Conservation (phyloP, 169 alveolate species). For the Plasmodium gaboni region DNA sequence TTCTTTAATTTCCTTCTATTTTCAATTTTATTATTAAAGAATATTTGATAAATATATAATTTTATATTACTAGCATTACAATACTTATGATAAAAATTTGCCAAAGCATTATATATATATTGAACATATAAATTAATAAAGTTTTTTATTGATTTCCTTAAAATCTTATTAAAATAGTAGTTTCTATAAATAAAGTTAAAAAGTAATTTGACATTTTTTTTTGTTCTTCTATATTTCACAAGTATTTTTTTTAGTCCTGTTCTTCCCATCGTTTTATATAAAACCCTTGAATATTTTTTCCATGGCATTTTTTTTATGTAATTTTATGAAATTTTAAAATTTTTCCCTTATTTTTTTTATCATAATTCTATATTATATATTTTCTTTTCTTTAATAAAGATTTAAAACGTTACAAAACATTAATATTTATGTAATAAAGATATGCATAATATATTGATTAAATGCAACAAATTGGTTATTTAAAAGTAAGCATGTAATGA, state of each 20-base stretch:
- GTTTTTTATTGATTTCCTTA: constrained; percentile 17
- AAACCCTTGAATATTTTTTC: constrained; percentile 33
- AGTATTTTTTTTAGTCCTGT: constrained; percentile 12
- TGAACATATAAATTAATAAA: constrained; percentile 37
- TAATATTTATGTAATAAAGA: neutral
- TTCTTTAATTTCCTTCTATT: constrained; percentile 5
- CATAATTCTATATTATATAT: constrained; percentile 40
- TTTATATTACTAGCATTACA: constrained; percentile 20
- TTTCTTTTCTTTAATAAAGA: constrained; percentile 2
- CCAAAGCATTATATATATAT: constrained; percentile 28
- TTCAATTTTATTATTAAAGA: constrained; percentile 34
- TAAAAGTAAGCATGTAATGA: constrained; percentile 5
- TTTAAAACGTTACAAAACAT: constrained; percentile 14
- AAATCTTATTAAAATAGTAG: constrained; percentile 21
- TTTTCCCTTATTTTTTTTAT: constrained; percentile 10
- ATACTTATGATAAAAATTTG: constrained; percentile 26
- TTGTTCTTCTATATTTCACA: constrained; percentile 9
- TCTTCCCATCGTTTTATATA: constrained; percentile 27
- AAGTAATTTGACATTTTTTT: constrained; percentile 25
- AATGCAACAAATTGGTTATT: constrained; percentile 46
- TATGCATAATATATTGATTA: constrained; percentile 15
- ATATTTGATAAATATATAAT: constrained; percentile 14
- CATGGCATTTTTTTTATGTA: constrained; percentile 56
- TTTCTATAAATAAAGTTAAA: constrained; percentile 11
- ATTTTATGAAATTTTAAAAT: constrained; percentile 12